These are phyloP conservation scores for Escovopsis sp. DNA, from an alignment of 2,329 filamentous ascomycete genomes.

Conservation along the genomic window DNA sequence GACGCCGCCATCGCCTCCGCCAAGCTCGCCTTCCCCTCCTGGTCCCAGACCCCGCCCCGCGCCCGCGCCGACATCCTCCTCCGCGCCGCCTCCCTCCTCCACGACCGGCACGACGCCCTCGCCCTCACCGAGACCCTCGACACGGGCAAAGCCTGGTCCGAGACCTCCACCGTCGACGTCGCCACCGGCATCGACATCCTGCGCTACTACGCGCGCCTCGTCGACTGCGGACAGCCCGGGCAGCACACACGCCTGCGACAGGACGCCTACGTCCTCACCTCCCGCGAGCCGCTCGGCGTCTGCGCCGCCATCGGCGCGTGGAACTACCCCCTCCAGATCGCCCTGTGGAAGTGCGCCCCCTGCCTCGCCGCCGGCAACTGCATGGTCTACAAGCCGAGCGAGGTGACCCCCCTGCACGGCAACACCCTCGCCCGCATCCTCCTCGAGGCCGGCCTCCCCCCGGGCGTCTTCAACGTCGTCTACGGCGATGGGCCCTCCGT, in stretches of 20 bases:
- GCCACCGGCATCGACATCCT: constrained; percentile 72
- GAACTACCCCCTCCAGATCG: constrained; percentile 88
- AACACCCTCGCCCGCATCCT: constrained; percentile 62
- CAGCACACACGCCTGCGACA: constrained; percentile 60
- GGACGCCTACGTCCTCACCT: constrained; percentile 70
- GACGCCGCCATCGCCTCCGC: constrained; percentile 60
- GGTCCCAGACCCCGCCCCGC: constrained; percentile 62
- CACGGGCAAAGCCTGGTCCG: constrained; percentile 72
- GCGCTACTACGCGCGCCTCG: constrained; percentile 71
- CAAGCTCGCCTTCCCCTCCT: constrained; percentile 53
- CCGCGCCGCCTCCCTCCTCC: constrained; percentile 57
- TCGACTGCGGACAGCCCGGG: constrained; percentile 67
- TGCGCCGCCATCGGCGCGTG: constrained; percentile 80
- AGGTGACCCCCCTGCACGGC: constrained; percentile 73
- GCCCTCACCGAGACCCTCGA: constrained; percentile 69
- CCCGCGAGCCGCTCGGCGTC: constrained; percentile 67
- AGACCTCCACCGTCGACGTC: constrained; percentile 73
- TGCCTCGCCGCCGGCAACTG: constrained; percentile 77
- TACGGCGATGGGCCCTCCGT: constrained; percentile 61
- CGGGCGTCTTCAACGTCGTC: constrained; percentile 76
- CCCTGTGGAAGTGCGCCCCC: constrained; percentile 76
- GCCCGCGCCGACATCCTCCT: constrained; percentile 65
- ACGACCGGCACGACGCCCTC: constrained; percentile 63
- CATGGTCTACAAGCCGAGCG: constrained; percentile 83
- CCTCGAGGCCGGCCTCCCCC: constrained; percentile 61